phyloP scores from a whole-genome alignment of 768 basidiomycete genomes.

The Mycena maculata region DNA sequence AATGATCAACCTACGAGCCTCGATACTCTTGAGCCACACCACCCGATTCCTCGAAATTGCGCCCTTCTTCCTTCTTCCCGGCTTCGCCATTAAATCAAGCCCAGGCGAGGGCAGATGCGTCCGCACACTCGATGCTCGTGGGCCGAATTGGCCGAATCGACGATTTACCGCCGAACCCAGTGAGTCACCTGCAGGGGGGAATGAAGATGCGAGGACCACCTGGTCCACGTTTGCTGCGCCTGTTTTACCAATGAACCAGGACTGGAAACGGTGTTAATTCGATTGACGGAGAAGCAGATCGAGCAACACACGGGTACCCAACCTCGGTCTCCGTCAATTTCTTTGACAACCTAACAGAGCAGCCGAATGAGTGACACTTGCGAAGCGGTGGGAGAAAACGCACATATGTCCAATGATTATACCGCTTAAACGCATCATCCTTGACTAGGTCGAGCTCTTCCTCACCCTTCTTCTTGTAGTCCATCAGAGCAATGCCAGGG shows the following conservation, averaged over 20 bases:
- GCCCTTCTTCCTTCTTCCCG: no score
- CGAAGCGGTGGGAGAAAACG: slow-evolving; percentile 39
- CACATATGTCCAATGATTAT: slow-evolving; percentile 98
- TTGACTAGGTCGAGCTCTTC: slow-evolving; percentile 92
- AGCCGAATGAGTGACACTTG: slow-evolving; percentile 30
- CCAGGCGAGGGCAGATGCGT: no score
- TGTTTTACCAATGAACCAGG: slow-evolving; percentile 95
- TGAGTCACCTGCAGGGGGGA: no score
- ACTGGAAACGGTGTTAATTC: slow-evolving; percentile 51
- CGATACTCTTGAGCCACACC: no score
- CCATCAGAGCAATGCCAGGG: slow-evolving; percentile 96
- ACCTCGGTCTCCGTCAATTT: slow-evolving; percentile 91
- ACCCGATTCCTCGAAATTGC: no score
- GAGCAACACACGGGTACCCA: slow-evolving; percentile 86
- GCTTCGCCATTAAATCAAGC: no score
- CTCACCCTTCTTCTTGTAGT: slow-evolving; percentile 92
- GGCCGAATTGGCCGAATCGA: no score
- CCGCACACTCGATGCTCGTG: no score
- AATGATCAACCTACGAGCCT: no score
- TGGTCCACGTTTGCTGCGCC: slow-evolving; percentile 57
- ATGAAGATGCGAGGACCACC: no score
- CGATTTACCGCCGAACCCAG: no score
- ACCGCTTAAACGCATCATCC: slow-evolving; percentile 95
- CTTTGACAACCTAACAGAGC: slow-evolving; percentile 82
- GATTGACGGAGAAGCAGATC: slow-evolving; percentile 12